Evolutionary conservation across 176 grass and related monocot genomes (phyloP).

Genomic region (Paspalum notatum): DNA sequence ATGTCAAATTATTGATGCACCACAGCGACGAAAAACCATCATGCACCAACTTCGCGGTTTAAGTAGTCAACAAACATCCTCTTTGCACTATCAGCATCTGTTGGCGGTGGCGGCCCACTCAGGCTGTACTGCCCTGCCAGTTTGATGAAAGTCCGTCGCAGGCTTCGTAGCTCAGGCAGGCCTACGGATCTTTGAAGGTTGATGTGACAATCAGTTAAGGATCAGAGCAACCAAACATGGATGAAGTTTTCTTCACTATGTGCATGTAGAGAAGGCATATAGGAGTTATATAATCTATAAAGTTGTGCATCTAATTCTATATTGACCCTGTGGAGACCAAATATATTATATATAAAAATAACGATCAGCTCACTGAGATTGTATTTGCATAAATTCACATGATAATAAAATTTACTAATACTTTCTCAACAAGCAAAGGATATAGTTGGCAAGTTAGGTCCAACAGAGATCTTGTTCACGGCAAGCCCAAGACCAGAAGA

Average conservation of each 20-base stretch:
- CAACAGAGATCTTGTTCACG: slow-evolving; percentile 71
- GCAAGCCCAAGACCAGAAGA: slow-evolving; percentile 61
- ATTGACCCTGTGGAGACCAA: background rate
- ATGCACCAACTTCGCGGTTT: slow-evolving; percentile 74
- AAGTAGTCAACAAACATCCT: slow-evolving; percentile 96
- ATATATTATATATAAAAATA: slow-evolving; percentile 3
- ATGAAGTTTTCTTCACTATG: slow-evolving; percentile 4
- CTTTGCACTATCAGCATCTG: slow-evolving; percentile 77
- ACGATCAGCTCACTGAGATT: background rate
- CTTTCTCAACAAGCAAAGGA: slow-evolving; percentile 56
- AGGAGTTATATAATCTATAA: background rate
- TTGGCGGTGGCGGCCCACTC: slow-evolving; percentile 80
- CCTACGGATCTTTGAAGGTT: slow-evolving; percentile 74
- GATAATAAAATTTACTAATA: slow-evolving; percentile 13
- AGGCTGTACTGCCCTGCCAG: slow-evolving; percentile 81
- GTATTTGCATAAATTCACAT: slow-evolving; percentile 15
- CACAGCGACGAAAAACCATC: slow-evolving; percentile 1
- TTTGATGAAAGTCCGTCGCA: slow-evolving; percentile 87
- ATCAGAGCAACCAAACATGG: background rate
- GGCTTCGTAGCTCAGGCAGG: slow-evolving; percentile 82
- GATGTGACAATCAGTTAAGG: slow-evolving; percentile 78
- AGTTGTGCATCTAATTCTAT: background rate
- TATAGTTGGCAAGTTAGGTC: slow-evolving; percentile 81
- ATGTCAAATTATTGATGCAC: background rate
- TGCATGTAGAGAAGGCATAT: background rate